Conservation (phyloP, 768 basidiomycete species). For the Leccinum arenicola region DNA sequence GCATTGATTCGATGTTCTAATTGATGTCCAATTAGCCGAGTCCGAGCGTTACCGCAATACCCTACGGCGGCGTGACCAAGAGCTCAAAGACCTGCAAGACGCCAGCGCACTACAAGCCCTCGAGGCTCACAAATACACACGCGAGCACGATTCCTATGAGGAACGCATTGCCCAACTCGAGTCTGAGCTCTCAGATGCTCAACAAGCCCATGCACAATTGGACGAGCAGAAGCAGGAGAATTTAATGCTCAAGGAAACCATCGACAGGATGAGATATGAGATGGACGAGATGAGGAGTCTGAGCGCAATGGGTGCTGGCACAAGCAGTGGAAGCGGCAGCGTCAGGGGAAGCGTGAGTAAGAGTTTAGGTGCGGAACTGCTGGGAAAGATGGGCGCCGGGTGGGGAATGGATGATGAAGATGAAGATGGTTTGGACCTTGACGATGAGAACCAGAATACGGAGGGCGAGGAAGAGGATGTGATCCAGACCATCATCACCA, state of each 20-base stretch:
- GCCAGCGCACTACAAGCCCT: conserved; percentile 55
- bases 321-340: conserved; percentile 47
- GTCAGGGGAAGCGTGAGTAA: conserved; percentile 60
- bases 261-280: conserved; percentile 91
- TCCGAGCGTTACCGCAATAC: conserved; percentile 78
- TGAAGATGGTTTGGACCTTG: conserved; percentile 33
- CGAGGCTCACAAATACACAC: conserved; percentile 63
- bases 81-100: conserved; percentile 65
- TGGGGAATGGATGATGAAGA: conserved; percentile 45
- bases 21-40: conserved; percentile 42
- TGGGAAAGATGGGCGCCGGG: conserved; percentile 54
- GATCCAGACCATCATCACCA: conserved; percentile 85
- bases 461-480: conserved; percentile 66
- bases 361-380: conserved; percentile 70
- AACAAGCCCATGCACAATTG: conserved; percentile 68
- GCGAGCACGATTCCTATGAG: conserved; percentile 71
- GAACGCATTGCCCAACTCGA: conserved; percentile 70
- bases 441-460: conserved; percentile 48
- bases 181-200: conserved; percentile 63
- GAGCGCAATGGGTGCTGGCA: conserved; percentile 34
- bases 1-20: background rate
- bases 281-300: conserved; percentile 83
- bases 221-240: conserved; percentile 97
- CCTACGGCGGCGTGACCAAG: conserved; percentile 72
- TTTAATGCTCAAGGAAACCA: conserved; percentile 89